A percentile compares a stretch with the other conserved stretches of the same genome.
phyloP scores from a whole-genome alignment of 805 yeast species.

The Myxozyma kluyveri region DNA sequence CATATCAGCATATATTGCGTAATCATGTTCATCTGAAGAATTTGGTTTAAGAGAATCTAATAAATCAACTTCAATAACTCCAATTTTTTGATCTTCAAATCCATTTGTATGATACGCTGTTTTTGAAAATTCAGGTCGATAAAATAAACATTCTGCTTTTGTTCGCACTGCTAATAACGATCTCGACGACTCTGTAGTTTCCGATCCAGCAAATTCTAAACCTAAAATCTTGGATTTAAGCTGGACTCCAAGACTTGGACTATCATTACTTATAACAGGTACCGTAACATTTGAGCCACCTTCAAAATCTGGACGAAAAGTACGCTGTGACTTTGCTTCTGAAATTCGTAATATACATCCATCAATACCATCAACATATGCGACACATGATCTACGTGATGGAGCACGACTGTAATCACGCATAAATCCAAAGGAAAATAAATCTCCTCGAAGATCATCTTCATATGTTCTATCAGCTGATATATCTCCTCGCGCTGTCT shows the following conservation, averaged over 20 bases:
- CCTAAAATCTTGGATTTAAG: constrained; percentile 17
- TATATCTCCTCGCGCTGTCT: constrained; percentile 1
- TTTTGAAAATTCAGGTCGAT: constrained; percentile 25
- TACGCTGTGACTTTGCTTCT: constrained; percentile 1
- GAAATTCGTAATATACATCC: constrained; percentile 8
- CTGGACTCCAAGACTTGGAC: too few relatives aligned
- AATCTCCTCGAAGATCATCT: too few relatives aligned
- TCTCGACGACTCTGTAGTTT: constrained; percentile 7
- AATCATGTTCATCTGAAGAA: too few relatives aligned
- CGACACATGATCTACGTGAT: constrained; percentile 6
- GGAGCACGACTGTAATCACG: constrained; percentile 2
- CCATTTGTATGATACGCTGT: too few relatives aligned
- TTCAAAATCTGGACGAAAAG: constrained; percentile 4
- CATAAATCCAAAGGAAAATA: constrained; percentile 16
- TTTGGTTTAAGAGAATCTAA: too few relatives aligned
- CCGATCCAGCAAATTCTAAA: constrained; percentile 21
- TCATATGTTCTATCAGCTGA: too few relatives aligned
- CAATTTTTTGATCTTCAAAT: too few relatives aligned
- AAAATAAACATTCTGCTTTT: constrained; percentile 4
- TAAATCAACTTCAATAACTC: too few relatives aligned
- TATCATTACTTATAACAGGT: constrained; percentile 16
- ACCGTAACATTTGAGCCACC: not conserved
- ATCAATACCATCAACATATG: constrained; percentile 11
- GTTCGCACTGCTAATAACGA: constrained; percentile 19
- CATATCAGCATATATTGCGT: constrained; percentile 36